Percentiles rank a stretch among this genome's conserved stretches.
Evolutionary conservation across 148 eudicot genomes (phyloP).

Genomic region (Polygonum aviculare): DNA sequence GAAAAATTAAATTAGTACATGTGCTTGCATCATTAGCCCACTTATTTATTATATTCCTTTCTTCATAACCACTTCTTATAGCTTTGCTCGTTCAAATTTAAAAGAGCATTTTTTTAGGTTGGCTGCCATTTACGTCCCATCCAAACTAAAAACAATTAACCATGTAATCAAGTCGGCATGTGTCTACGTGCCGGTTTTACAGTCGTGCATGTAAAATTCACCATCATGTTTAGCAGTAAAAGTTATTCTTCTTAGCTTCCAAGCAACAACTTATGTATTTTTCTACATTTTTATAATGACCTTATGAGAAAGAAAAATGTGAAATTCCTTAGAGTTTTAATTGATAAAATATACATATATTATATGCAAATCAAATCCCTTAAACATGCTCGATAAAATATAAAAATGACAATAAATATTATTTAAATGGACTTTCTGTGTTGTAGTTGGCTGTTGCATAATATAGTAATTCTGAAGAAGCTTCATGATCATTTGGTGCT

Average conservation of each 20-base stretch:
- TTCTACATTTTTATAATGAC: neutral
- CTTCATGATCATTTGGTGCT: neutral
- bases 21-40: slow-evolving; percentile 11
- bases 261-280: too few species aligned
- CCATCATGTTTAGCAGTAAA: neutral
- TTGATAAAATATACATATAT: neutral
- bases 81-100: neutral
- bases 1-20: neutral
- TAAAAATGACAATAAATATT: neutral
- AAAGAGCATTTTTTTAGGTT: slow-evolving; percentile 1
- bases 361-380: neutral
- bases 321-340: neutral
- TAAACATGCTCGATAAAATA: neutral
- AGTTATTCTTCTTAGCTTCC: neutral
- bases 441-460: slow-evolving; percentile 4
- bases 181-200: neutral
- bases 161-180: neutral
- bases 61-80: neutral
- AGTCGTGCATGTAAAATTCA: too few species aligned
- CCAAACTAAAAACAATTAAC: neutral
- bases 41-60: slow-evolving; percentile 8
- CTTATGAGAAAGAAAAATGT: too few species aligned
- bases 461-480: slow-evolving; percentile 10
- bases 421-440: neutral
- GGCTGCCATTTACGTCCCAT: neutral